Conservation (phyloP, 2,329 filamentous ascomycete genomes). For the Beauveria sp. region DNA sequence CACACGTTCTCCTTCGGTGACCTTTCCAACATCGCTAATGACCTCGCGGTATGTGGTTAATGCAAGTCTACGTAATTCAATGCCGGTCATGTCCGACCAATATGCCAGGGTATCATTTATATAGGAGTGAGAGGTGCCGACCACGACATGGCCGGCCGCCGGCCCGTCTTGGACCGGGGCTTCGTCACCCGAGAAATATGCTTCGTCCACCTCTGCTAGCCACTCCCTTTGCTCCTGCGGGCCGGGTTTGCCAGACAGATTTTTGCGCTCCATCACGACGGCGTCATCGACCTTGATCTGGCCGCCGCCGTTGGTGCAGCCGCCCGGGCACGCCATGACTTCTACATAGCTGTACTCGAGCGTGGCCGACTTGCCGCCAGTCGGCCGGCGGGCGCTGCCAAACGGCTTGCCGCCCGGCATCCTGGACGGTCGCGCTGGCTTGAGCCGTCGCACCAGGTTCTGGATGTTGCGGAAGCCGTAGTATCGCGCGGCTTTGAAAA, state of each 20-base stretch:
- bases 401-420: conserved; percentile 68
- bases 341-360: conserved; percentile 87
- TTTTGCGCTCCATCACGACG: conserved; percentile 43
- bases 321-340: conserved; percentile 98
- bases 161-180: conserved; percentile 25
- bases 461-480: conserved; percentile 99
- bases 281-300: conserved; percentile 89
- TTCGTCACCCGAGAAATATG: conserved; percentile 75
- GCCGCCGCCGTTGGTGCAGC: conserved; percentile 94
- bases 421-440: conserved; percentile 68
- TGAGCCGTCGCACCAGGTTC: conserved; percentile 87
- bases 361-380: conserved; percentile 29
- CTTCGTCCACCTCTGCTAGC: conserved; percentile 76
- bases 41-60: conserved; percentile 89
- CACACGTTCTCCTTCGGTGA: conserved; percentile 69
- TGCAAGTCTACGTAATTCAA: conserved; percentile 63
- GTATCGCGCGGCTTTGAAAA: conserved; percentile 80
- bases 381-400: conserved; percentile 46
- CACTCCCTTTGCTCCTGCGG: conserved; percentile 80
- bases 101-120: conserved; percentile 64
- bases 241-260: conserved; percentile 49
- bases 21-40: conserved; percentile 87
- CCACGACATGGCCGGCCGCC: conserved; percentile 38
- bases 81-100: conserved; percentile 67
- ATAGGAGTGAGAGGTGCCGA: conserved; percentile 57